Evolutionary conservation across 2,329 filamentous ascomycete genomes (phyloP).

Genomic region (Penicillium sp.): DNA sequence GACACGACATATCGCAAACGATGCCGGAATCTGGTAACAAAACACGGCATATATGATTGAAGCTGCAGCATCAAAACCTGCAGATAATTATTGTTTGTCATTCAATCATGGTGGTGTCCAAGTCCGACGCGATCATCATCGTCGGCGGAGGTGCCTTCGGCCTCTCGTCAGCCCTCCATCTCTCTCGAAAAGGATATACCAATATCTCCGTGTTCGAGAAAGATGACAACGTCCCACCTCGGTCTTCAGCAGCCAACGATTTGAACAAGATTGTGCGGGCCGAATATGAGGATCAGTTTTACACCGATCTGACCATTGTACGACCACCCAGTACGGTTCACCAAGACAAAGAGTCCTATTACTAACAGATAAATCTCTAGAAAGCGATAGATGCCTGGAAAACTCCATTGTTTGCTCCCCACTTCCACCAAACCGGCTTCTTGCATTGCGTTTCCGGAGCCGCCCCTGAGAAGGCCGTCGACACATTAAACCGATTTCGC

Average conservation of each 20-base stretch:
- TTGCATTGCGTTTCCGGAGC: constrained; percentile 52
- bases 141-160: constrained; percentile 54
- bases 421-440: constrained; percentile 55
- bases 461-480: constrained; percentile 51
- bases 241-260: constrained; percentile 58
- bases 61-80: background rate
- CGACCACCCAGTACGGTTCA: constrained; percentile 9
- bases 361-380: constrained; percentile 18
- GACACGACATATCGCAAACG: constrained; percentile 6
- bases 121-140: constrained; percentile 30
- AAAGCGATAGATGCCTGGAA: constrained; percentile 57
- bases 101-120: constrained; percentile 19
- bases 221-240: constrained; percentile 48
- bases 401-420: constrained; percentile 54
- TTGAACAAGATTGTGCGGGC: constrained; percentile 63
- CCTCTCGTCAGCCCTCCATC: constrained; percentile 51
- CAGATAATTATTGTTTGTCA: background rate
- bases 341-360: background rate
- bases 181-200: constrained; percentile 46
- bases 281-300: constrained; percentile 60
- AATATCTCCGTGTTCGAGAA: constrained; percentile 52
- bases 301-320: constrained; percentile 56
- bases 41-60: constrained; percentile 14
- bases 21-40: constrained; percentile 7
- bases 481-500: constrained; percentile 46